Evolutionary conservation across 163 green algal genomes (phyloP), one percentile per base, ranked within the genome.

Genomic region (Scenedesmus sp.): DNA sequence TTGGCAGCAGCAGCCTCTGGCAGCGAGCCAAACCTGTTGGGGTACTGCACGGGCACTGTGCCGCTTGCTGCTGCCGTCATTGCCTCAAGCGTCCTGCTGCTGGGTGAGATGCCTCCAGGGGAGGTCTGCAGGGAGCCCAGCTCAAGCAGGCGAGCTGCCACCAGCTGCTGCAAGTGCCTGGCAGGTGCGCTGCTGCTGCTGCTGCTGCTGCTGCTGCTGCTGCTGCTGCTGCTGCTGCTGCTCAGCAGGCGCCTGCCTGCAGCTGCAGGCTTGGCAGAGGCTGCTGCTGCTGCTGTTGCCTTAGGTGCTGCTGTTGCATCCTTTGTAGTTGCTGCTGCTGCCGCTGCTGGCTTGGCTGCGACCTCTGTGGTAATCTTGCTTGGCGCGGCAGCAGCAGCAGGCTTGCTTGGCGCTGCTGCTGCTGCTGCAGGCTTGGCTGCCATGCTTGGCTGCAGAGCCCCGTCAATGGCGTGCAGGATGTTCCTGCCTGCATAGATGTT

Each of bases 381-480:
- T 26, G 46, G 6, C 13, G 34, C 52, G 15, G 46, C 79, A 34
- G 79, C 10, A 46, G 34, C 18, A 2, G 79, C 34, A 34, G 79
- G 18, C 18, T 54, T 18, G 15, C 73, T 20, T 15, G 79, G 3
- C n/a, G 79, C 79, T 34, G 79, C 34, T 34, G 52, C 52, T 34
- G 79, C 46, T 20, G 79, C 34, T 56, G 34, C 46, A 26, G 76
- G 76, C 12, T 26, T 26, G 5, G 66, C 66, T 34, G 70, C 20
- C 18, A 70, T 70, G 56, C 67, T 66, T 1, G 87, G 87, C 57
- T 56, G n/a, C 15, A 91, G 60, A 1, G 81, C 59, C n/a, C 59
- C 62, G 57, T 87, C 57, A 5, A 91, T 66, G 18, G 59, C 87
- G n/a, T 91, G 87, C 34, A 91, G 23, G 74, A 91, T 91, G 83